A percentile compares a stretch with the other conserved stretches of the same genome.
Conservation (phyloP, 2,329 filamentous ascomycete species). For the Dothidotthia symphoricarpi region DNA sequence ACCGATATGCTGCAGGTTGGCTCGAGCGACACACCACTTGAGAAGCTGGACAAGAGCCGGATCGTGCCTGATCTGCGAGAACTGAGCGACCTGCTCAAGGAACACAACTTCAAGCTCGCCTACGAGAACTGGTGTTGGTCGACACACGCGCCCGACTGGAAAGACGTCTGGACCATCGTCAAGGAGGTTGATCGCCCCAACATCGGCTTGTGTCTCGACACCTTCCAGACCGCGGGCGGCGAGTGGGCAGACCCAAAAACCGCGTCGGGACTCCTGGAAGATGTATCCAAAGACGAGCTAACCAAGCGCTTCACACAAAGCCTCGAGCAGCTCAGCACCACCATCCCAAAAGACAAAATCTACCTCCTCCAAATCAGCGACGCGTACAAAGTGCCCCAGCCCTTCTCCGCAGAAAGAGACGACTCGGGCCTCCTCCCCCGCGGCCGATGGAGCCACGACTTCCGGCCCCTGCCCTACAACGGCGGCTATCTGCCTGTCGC, state of each 20-base stretch:
- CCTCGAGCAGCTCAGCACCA: constrained; percentile 55
- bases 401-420: constrained; percentile 53
- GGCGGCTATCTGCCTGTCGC: constrained; percentile 69
- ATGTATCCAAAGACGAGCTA: constrained; percentile 48
- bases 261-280: constrained; percentile 57
- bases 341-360: constrained; percentile 67
- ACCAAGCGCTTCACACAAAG: constrained; percentile 54
- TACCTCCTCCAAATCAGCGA: constrained; percentile 74
- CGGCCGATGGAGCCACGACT: constrained; percentile 69
- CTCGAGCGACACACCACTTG: constrained; percentile 60
- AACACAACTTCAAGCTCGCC: constrained; percentile 60
- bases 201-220: constrained; percentile 73
- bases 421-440: constrained; percentile 58
- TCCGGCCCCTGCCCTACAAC: constrained; percentile 66
- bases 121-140: constrained; percentile 87
- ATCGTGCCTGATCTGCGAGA: constrained; percentile 62
- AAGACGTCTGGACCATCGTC: constrained; percentile 68
- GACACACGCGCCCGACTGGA: constrained; percentile 67
- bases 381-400: constrained; percentile 62
- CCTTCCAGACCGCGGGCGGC: constrained; percentile 70
- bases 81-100: constrained; percentile 54
- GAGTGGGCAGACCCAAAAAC: constrained; percentile 74
- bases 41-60: constrained; percentile 53
- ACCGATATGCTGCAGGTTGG: constrained; percentile 68
- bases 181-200: constrained; percentile 62